A percentile compares a stretch with the other conserved stretches of the same genome.
These are phyloP conservation scores for Aspergillus heteromorphus DNA, from an alignment of 495 filamentous ascomycete species.

Conservation along the genomic window DNA sequence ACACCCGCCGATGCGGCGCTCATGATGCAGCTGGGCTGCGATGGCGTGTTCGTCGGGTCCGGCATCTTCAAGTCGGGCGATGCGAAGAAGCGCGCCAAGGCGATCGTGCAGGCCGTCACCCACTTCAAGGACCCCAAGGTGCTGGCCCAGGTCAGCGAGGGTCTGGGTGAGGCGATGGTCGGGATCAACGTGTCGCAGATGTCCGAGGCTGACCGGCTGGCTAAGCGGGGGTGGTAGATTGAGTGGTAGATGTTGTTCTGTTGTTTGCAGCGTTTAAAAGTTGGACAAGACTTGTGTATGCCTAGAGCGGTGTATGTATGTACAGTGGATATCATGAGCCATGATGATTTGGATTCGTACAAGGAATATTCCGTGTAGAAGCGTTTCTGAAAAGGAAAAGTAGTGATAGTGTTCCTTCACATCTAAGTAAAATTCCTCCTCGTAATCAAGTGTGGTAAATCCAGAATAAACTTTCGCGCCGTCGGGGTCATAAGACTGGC, in stretches of 20 bases:
- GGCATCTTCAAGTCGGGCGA: constrained; percentile 97
- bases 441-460: neutral
- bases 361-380: neutral
- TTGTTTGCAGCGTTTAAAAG: constrained; percentile 18
- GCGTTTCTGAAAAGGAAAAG: too few relatives aligned
- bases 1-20: constrained; percentile 95
- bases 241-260: neutral
- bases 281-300: neutral
- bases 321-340: neutral
- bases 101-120: constrained; percentile 91
- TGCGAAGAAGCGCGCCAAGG: constrained; percentile 77
- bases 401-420: too few relatives aligned
- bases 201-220: constrained; percentile 72
- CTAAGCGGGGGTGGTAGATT: constrained; percentile 81
- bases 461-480: neutral
- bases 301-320: neutral
- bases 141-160: constrained; percentile 78
- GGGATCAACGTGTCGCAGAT: constrained; percentile 78
- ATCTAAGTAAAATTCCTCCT: too few relatives aligned
- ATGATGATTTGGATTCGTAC: neutral
- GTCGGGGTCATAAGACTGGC: too few relatives aligned
- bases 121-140: constrained; percentile 84
- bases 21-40: constrained; percentile 99
- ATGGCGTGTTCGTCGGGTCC: constrained; percentile 94
- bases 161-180: constrained; percentile 93